Conservation (phyloP, 192 early-diverging fungal genomes). For the Rhizoclosmatium globosum region DNA sequence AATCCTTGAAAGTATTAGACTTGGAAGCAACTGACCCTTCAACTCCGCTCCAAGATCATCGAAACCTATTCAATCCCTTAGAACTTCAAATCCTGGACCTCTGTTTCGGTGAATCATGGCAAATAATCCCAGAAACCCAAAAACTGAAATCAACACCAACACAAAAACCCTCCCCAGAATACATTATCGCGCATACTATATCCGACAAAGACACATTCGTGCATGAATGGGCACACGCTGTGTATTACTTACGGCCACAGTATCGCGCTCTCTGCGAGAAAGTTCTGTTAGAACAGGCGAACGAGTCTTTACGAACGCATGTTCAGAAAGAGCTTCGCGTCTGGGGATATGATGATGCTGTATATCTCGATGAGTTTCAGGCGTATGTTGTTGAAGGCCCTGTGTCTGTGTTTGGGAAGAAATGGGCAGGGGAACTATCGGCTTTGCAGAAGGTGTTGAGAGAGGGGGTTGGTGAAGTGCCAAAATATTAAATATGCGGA, state of each 20-base stretch:
- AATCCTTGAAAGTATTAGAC: not conserved
- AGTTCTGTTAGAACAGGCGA: slow-evolving; percentile 35
- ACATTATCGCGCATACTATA: slow-evolving; percentile 50
- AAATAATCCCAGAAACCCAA: not conserved
- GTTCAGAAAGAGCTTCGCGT: slow-evolving; percentile 53
- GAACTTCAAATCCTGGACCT: slow-evolving; percentile 1
- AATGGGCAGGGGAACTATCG: slow-evolving; percentile 33
- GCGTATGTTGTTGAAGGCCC: slow-evolving; percentile 60
- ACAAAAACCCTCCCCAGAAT: not conserved
- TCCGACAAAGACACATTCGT: slow-evolving; percentile 53
- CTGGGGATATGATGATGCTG: slow-evolving; percentile 50
- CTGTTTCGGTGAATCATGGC: slow-evolving; percentile 8
- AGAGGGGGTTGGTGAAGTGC: slow-evolving; percentile 8
- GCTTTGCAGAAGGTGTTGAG: slow-evolving; percentile 33
- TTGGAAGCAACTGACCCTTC: not conserved
- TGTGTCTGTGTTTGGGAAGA: slow-evolving; percentile 56
- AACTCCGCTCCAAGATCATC: not conserved
- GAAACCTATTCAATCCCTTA: not conserved
- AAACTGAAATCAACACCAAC: not conserved
- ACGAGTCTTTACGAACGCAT: not conserved
- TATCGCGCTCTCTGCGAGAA: slow-evolving; percentile 39
- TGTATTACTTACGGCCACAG: slow-evolving; percentile 34
- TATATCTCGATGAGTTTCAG: slow-evolving; percentile 62
- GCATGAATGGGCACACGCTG: slow-evolving; percentile 63
- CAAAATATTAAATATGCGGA: not conserved